Evolutionary conservation across 2,329 filamentous ascomycete species (phyloP), one percentile per base, ranked within the genome.

Genomic region (Aspergillus carbonarius): DNA sequence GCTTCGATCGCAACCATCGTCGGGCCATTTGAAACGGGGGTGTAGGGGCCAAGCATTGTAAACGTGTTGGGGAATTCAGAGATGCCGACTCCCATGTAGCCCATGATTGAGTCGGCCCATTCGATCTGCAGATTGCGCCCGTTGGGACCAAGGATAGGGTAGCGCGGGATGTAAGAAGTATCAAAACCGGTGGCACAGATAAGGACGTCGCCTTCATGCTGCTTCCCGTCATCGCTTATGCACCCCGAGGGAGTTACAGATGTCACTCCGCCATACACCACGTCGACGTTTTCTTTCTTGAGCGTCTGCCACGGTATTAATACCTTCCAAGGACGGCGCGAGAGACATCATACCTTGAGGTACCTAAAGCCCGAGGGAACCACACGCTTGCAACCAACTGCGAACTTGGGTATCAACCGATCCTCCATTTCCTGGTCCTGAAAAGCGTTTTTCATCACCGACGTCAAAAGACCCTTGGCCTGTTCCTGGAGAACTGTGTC

Each of bases 31-130:
- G 76, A 76, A 12, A 77, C 69, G 4, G 76, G 75, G 1, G 73
- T 74, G 49, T 71, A 66, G 2, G 68, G 68, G 2, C 66, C 69
- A 8, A 74, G 67, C 46, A 72, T 69, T 6, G 68, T 72, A 52
- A 73, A 74, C 55, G 74, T 81, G 63, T 82, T 82, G 18, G 81
- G 81, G 61, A 81, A 80, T 1, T 76, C 73, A 0, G 78, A 73
- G 5, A 76, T 78, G 0, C 77, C 76, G 9, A 82, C 63, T 5
- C 79, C 79, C 4, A 82, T 66, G 66, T 83, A 83, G 5, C 73
- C 74, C 30, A 74, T 71, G 13, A 76, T 69, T 15, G 72, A 70
- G 17, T 73, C 64, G 10, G 71, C 69, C 80, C 79, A 82, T 20
- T 76, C 71, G 54, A 80, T 77, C 34, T 78, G 73, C 5, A 83